Conservation (phyloP, 768 basidiomycete genomes). For the Mycena latifolia region DNA sequence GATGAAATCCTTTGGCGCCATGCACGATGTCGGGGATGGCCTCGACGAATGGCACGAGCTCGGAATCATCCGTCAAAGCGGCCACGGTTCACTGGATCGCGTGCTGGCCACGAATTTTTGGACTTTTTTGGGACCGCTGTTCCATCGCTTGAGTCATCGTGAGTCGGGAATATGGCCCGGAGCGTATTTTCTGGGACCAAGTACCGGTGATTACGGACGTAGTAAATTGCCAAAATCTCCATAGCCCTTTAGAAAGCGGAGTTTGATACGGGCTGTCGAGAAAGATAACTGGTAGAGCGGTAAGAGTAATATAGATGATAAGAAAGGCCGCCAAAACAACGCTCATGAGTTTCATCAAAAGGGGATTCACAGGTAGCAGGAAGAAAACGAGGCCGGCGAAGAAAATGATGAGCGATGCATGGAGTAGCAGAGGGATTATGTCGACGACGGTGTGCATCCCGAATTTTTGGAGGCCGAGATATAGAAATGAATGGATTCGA, state of each 20-base stretch:
- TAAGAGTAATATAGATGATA: neutral
- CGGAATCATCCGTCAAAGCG: constrained; percentile 9
- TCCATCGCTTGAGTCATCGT: constrained; percentile 3
- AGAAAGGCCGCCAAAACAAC: neutral
- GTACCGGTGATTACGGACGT: neutral
- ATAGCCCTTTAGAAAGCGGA: constrained; percentile 10
- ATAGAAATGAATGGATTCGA: constrained; percentile 8
- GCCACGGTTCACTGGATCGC: constrained; percentile 10
- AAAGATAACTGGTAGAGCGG: neutral
- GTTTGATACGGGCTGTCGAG: constrained; percentile 10
- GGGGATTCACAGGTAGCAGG: constrained; percentile 6
- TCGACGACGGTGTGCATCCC: constrained; percentile 20
- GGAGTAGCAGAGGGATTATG: constrained; percentile 12
- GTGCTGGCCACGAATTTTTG: constrained; percentile 6
- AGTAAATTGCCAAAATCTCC: neutral
- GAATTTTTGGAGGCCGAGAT: constrained; percentile 12
- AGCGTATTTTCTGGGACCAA: neutral
- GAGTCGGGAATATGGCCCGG: neutral
- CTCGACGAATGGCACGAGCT: constrained; percentile 12
- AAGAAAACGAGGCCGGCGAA: constrained; percentile 12
- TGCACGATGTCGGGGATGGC: constrained; percentile 2
- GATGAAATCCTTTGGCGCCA: constrained; percentile 1
- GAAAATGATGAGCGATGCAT: constrained; percentile 22
- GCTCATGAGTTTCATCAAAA: constrained; percentile 4
- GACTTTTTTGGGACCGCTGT: neutral